Evolutionary conservation across 495 filamentous ascomycete species (phyloP).

Genomic region (Lasiosphaeris hirsuta): DNA sequence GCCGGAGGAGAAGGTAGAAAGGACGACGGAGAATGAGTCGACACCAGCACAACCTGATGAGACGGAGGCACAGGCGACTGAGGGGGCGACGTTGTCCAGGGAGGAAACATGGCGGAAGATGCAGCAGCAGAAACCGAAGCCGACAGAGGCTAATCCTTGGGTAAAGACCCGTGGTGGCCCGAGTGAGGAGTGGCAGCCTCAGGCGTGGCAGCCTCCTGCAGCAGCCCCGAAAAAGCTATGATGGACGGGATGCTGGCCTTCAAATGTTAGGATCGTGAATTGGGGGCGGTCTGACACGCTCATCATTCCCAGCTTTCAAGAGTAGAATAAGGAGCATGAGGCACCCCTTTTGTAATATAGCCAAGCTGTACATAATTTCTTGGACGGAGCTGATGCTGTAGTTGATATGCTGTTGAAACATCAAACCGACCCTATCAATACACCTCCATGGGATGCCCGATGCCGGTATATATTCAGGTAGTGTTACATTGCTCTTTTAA

Average conservation of each 20-base stretch:
- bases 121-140: slow-evolving; percentile 23
- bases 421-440: neutral
- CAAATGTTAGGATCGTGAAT: no score
- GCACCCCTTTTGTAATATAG: no score
- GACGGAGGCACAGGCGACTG: neutral
- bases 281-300: no score
- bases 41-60: no score
- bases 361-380: no score
- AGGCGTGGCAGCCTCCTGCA: slow-evolving; percentile 60
- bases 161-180: slow-evolving; percentile 51
- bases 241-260: neutral
- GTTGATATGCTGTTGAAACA: neutral
- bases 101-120: slow-evolving; percentile 29
- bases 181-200: slow-evolving; percentile 74
- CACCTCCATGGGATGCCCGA: no score
- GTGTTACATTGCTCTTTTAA: slow-evolving; percentile 28
- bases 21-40: no score
- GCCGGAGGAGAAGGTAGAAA: neutral
- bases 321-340: no score
- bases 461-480: slow-evolving; percentile 20
- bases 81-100: neutral
- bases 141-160: slow-evolving; percentile 52
- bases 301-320: no score
- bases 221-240: neutral
- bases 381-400: neutral